phyloP scores from a whole-genome alignment of 768 basidiomycete genomes.

The Obba rivulosa region DNA sequence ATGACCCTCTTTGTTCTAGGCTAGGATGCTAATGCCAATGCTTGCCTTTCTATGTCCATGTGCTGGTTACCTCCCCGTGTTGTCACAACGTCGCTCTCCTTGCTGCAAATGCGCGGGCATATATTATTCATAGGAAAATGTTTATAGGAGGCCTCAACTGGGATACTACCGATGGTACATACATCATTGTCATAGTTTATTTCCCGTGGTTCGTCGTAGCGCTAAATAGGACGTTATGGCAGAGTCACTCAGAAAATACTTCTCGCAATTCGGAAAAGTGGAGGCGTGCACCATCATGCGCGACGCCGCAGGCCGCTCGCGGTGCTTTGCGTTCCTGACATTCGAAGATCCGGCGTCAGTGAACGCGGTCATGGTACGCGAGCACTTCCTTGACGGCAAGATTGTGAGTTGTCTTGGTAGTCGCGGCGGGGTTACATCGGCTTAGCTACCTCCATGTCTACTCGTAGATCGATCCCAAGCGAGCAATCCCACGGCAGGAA shows the following conservation, averaged over 20 bases:
- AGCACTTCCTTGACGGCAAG: slow-evolving; percentile 95
- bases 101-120: slow-evolving; percentile 5
- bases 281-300: slow-evolving; percentile 99
- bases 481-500: slow-evolving; percentile 95
- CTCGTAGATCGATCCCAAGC: slow-evolving; percentile 95
- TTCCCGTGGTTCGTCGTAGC: slow-evolving; percentile 34
- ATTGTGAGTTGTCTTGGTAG: slow-evolving; percentile 55
- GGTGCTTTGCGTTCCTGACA: slow-evolving; percentile 97
- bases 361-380: slow-evolving; percentile 91
- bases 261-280: slow-evolving; percentile 93
- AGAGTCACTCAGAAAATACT: slow-evolving; percentile 83
- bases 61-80: slow-evolving; percentile 22
- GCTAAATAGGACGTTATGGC: slow-evolving; percentile 33
- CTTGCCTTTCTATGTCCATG: slow-evolving; percentile 42
- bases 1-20: slow-evolving; percentile 57
- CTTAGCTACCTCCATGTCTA: slow-evolving; percentile 3
- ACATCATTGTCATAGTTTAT: slow-evolving; percentile 34
- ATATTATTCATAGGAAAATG: slow-evolving; percentile 78
- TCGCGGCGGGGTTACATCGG: not conserved
- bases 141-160: slow-evolving; percentile 99
- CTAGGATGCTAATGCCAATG: slow-evolving; percentile 79
- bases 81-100: slow-evolving; percentile 1
- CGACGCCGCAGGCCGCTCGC: slow-evolving; percentile 87
- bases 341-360: slow-evolving; percentile 92
- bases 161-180: slow-evolving; percentile 98